Conservation (phyloP, 2,329 filamentous ascomycete genomes). For the Elsinoe ampelina region DNA sequence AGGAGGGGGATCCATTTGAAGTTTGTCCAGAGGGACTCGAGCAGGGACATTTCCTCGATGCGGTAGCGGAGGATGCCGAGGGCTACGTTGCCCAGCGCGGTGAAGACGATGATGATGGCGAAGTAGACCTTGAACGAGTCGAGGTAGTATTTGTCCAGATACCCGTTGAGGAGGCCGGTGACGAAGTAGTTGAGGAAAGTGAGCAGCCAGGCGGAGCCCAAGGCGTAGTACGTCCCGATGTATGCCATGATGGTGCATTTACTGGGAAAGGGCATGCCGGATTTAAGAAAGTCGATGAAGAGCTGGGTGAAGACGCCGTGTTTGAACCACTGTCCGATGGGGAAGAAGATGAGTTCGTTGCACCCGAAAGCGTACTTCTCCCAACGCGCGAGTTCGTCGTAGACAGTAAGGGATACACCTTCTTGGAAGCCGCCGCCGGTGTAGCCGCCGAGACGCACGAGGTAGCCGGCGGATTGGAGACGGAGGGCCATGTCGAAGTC, state of each 20-base stretch:
- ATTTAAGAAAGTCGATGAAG: conserved; percentile 64
- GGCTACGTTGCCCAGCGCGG: conserved; percentile 62
- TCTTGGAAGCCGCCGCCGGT: conserved; percentile 72
- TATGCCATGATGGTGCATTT: conserved; percentile 70
- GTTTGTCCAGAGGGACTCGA: conserved; percentile 42
- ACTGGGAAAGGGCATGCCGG: conserved; percentile 63
- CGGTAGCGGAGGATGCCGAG: conserved; percentile 66
- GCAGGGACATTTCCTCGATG: conserved; percentile 52
- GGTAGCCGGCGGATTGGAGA: conserved; percentile 62
- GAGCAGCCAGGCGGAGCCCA: conserved; percentile 66
- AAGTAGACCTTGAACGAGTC: conserved; percentile 75
- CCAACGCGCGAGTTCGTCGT: conserved; percentile 76
- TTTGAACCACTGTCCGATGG: conserved; percentile 61
- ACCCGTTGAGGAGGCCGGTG: conserved; percentile 66
- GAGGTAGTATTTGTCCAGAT: conserved; percentile 71
- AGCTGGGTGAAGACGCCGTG: conserved; percentile 70
- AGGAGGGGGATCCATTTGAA: conserved; percentile 57
- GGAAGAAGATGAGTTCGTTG: conserved; percentile 73
- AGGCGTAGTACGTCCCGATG: conserved; percentile 72
- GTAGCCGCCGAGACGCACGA: conserved; percentile 64
- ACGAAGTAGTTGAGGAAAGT: conserved; percentile 67
- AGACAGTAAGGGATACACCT: conserved; percentile 73
- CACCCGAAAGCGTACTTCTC: conserved; percentile 82
- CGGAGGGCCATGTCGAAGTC: conserved; percentile 77
- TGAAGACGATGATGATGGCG: conserved; percentile 70